These are phyloP conservation scores for Blastobotrys malaysiensis DNA, from an alignment of 1,139 yeast species.

Conservation along the genomic window DNA sequence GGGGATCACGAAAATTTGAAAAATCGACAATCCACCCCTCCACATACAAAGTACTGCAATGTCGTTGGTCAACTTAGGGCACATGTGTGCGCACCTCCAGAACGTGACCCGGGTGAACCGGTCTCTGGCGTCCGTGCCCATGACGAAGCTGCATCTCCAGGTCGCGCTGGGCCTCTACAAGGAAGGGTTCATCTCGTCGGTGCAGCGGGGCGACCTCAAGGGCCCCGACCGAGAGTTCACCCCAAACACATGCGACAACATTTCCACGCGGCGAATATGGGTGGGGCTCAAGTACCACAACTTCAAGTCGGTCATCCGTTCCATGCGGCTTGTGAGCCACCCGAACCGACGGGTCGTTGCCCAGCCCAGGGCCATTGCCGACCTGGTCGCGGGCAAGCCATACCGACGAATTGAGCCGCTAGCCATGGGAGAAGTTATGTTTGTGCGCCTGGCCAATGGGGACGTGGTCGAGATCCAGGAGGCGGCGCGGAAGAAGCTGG, in stretches of 20 bases:
- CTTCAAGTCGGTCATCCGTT: conserved; percentile 67
- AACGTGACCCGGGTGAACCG: conserved; percentile 76
- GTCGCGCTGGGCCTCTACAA: conserved; percentile 79
- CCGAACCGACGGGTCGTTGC: conserved; percentile 77
- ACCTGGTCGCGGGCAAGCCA: conserved; percentile 69
- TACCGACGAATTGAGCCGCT: conserved; percentile 74
- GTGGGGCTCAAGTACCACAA: conserved; percentile 83
- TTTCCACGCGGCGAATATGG: conserved; percentile 86
- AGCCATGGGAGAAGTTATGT: conserved; percentile 85
- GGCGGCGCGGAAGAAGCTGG: conserved; percentile 67
- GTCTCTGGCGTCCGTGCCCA: conserved; percentile 77
- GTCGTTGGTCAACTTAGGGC: conserved; percentile 82
- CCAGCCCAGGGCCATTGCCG: conserved; percentile 57
- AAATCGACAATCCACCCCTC: neutral
- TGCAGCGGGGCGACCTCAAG: conserved; percentile 81
- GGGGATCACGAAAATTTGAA: conserved; percentile 2
- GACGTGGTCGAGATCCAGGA: conserved; percentile 73
- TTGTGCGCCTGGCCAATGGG: conserved; percentile 48
- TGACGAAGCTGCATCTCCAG: conserved; percentile 75
- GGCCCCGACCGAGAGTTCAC: conserved; percentile 78
- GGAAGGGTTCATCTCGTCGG: conserved; percentile 81
- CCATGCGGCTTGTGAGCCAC: conserved; percentile 69
- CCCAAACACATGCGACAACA: conserved; percentile 84
- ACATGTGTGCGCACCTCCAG: conserved; percentile 83
- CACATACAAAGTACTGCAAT: conserved; percentile 34